A percentile compares a stretch with the other conserved stretches of the same genome.
Conservation (phyloP, 345 rosid species). For the Reutealis trisperma region DNA sequence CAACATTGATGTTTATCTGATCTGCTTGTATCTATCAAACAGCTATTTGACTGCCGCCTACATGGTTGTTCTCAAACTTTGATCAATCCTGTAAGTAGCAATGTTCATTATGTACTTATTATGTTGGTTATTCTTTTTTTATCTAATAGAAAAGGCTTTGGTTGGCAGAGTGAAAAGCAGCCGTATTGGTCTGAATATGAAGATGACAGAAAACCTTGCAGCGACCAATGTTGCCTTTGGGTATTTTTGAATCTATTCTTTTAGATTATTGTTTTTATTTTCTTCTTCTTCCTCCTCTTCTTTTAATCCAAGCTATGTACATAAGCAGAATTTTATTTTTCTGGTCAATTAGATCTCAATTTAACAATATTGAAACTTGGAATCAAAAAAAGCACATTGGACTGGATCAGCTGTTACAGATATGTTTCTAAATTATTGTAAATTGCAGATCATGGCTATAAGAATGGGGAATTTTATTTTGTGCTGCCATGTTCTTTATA, state of each 20-base stretch:
- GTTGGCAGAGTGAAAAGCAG: constrained; percentile 83
- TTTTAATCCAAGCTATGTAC: neutral
- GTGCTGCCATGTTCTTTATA: neutral
- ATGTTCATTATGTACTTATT: neutral
- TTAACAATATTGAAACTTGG: neutral
- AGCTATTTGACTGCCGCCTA: constrained; percentile 97
- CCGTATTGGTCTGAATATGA: constrained; percentile 77
- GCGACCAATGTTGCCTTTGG: constrained; percentile 79
- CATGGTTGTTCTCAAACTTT: constrained; percentile 97
- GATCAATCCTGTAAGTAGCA: constrained; percentile 73
- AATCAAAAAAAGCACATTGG: neutral
- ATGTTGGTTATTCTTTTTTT: constrained; percentile 14
- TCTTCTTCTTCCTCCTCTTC: neutral
- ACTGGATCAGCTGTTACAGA: neutral
- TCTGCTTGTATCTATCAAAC: constrained; percentile 35
- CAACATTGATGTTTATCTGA: constrained; percentile 25
- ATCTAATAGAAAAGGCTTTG: constrained; percentile 30
- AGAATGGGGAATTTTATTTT: neutral
- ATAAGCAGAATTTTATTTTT: neutral
- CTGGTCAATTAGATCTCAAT: neutral
- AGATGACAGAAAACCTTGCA: constrained; percentile 84
- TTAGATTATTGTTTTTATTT: neutral
- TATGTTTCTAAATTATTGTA: neutral
- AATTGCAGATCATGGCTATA: neutral
- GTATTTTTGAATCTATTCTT: constrained; percentile 32